Evolutionary conservation across 1,284 basidiomycete genomes (phyloP).

Genomic region (Coniferiporia weirii): DNA sequence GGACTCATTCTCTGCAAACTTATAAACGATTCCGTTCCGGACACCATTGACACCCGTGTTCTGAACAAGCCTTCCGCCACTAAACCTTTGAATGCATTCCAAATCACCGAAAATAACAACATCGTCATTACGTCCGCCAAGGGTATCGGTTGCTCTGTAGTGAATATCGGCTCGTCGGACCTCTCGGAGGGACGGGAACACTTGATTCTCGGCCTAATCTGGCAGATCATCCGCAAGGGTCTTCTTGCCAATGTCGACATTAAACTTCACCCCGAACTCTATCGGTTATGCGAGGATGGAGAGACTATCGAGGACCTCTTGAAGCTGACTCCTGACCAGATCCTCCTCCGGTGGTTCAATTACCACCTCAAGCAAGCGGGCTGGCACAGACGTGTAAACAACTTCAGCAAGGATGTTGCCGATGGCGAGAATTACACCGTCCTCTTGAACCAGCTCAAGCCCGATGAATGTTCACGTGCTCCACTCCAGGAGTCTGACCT

Average conservation of each 20-base stretch:
- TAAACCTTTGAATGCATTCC: slow-evolving; percentile 90
- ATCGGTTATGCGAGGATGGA: slow-evolving; percentile 91
- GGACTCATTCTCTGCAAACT: slow-evolving; percentile 96
- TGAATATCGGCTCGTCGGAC: slow-evolving; percentile 95
- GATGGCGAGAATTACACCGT: slow-evolving; percentile 98
- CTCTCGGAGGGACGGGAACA: slow-evolving; percentile 93
- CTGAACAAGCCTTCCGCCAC: slow-evolving; percentile 80
- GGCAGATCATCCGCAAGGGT: slow-evolving; percentile 96
- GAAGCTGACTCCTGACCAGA: slow-evolving; percentile 93
- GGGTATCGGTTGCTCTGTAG: slow-evolving; percentile 96
- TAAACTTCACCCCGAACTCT: slow-evolving; percentile 96
- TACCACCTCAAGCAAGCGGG: slow-evolving; percentile 96
- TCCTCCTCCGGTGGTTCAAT: slow-evolving; percentile 96
- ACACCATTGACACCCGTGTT: slow-evolving; percentile 98
- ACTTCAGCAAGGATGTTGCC: slow-evolving; percentile 92
- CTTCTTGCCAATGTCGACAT: slow-evolving; percentile 94
- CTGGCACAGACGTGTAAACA: slow-evolving; percentile 91
- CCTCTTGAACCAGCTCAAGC: slow-evolving; percentile 92
- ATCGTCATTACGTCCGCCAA: slow-evolving; percentile 98
- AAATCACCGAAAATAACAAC: slow-evolving; percentile 99
- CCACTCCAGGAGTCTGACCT: slow-evolving; percentile 86
- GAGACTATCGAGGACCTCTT: slow-evolving; percentile 97
- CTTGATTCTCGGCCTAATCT: slow-evolving; percentile 96
- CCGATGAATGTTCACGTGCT: slow-evolving; percentile 87
- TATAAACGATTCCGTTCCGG: slow-evolving; percentile 98